Base-by-base conservation (phyloP, 345 rosid genomes). In the Arabis alpina region DNA sequence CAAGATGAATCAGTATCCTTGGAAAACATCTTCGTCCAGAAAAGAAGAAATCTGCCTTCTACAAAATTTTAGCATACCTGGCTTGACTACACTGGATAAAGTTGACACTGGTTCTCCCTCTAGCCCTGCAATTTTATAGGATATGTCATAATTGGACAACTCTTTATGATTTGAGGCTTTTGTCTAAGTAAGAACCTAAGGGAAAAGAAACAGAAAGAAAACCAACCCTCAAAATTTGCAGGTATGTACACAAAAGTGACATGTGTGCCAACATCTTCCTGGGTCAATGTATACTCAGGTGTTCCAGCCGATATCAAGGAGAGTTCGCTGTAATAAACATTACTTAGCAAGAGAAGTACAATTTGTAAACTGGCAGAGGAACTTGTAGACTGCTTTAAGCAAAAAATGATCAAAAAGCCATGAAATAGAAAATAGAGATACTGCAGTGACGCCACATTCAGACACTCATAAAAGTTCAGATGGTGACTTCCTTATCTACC, bases 201-300 rank as follows among this genome's bases (percentile, higher is more conserved):
- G 25, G 51, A 28, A 13, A 32, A 56, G 55, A 76, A 62, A 44
- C 4, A 19, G 4, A 40, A 27, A 47, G 62, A 44, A 53, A 70
- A 79, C 74, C 4, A 68, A 93, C 98, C 98, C 87, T 93, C 97
- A 73, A 93, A 89, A 76, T 91, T 93, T 72, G 86, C 86, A 57
- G 98, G 98, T 72, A 91, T 77, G 66, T 91, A 93, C 41, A 82
- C 81, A 81, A 93, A 93, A 57, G 86, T 85, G 62, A 93, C 74
- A 41, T 78, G 80, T 47, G 71, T 82, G 61, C 96, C 96, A 74
- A 93, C 88, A 84, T 93, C 98, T 68, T 85, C 96, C 79, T 80
- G 90, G 64, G 90, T 81, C 88, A 93, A 76, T 58, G 81, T 77
- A 77, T 93, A 91, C 76, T 88, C 96, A 48, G 92, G 72, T 51